phyloP scores from a whole-genome alignment of 1,139 yeast genomes.

The Lodderomyces elongisporus region DNA sequence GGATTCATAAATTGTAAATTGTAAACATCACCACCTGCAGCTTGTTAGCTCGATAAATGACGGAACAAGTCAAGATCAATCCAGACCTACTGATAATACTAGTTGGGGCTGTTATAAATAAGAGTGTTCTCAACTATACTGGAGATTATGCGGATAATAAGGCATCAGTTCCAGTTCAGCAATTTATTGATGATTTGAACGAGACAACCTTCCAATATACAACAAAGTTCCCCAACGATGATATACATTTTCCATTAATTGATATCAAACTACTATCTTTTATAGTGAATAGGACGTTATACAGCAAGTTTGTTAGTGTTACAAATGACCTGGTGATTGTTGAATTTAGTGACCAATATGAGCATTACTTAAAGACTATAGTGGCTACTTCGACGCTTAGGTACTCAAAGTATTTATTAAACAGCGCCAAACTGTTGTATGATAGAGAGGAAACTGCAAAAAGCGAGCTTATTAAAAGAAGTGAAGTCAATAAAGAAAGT shows the following conservation, averaged over 20 bases:
- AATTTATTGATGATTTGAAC: slow-evolving; percentile 18
- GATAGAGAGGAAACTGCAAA: slow-evolving; percentile 2
- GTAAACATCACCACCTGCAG: too few relatives aligned
- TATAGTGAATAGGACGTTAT: slow-evolving; percentile 12
- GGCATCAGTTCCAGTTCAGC: slow-evolving; percentile 15
- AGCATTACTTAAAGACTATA: slow-evolving; percentile 20
- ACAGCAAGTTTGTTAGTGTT: slow-evolving; percentile 17
- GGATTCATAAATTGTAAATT: too few relatives aligned
- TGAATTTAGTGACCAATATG: slow-evolving; percentile 13
- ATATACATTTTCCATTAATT: slow-evolving; percentile 12
- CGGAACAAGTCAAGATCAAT: slow-evolving; percentile 13
- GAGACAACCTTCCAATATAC: slow-evolving; percentile 15
- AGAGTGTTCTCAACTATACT: slow-evolving; percentile 16
- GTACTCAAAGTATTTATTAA: slow-evolving; percentile 23
- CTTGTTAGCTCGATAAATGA: slow-evolving; percentile 11
- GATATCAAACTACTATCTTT: slow-evolving; percentile 13
- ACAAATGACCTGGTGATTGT: slow-evolving; percentile 17
- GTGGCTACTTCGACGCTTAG: slow-evolving; percentile 22
- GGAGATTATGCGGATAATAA: slow-evolving; percentile 12
- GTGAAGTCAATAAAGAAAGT: not conserved
- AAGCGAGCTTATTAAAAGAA: slow-evolving; percentile 1
- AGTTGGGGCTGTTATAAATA: slow-evolving; percentile 29
- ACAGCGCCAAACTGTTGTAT: slow-evolving; percentile 25
- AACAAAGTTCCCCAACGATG: slow-evolving; percentile 11
- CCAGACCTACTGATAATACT: slow-evolving; percentile 19